These are phyloP conservation scores for Pichia rugopelliculosa DNA, from an alignment of 805 yeast genomes.

Conservation along the genomic window DNA sequence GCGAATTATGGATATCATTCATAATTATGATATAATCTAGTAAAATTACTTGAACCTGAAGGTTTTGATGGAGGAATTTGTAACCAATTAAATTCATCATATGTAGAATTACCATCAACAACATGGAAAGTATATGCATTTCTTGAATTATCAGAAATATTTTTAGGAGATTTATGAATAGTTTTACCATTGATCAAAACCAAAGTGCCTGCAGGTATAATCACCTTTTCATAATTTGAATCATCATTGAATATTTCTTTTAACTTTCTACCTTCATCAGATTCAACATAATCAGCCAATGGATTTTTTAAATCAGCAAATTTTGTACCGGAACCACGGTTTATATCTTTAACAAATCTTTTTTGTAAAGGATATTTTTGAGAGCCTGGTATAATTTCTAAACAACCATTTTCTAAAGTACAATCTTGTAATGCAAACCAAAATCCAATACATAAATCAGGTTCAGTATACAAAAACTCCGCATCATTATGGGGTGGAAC, in stretches of 20 bases:
- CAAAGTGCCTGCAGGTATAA: constrained; percentile 65
- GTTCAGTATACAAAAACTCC: constrained; percentile 62
- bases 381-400: constrained; percentile 63
- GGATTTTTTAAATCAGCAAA: constrained; percentile 32
- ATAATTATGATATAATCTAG: constrained; percentile 32
- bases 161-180: constrained; percentile 62
- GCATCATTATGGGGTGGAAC: constrained; percentile 79
- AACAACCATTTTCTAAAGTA: constrained; percentile 57
- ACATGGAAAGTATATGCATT: constrained; percentile 77
- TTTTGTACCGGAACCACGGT: constrained; percentile 47
- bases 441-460: constrained; percentile 66
- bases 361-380: constrained; percentile 51
- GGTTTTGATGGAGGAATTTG: constrained; percentile 56
- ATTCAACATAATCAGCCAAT: constrained; percentile 15
- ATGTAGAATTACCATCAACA: constrained; percentile 57
- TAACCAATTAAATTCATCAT: constrained; percentile 66
- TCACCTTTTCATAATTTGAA: constrained; percentile 40
- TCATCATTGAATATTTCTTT: constrained; percentile 29
- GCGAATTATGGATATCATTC: too few species aligned
- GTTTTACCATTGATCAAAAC: constrained; percentile 67
- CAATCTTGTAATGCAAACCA: constrained; percentile 81
- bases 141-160: constrained; percentile 48
- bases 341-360: constrained; percentile 52
- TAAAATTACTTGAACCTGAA: constrained; percentile 52
- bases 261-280: constrained; percentile 19